Percentiles rank a stretch among this genome's conserved stretches.
Conservation (phyloP, 2,329 filamentous ascomycete genomes). For the Fusarium haematococcum region DNA sequence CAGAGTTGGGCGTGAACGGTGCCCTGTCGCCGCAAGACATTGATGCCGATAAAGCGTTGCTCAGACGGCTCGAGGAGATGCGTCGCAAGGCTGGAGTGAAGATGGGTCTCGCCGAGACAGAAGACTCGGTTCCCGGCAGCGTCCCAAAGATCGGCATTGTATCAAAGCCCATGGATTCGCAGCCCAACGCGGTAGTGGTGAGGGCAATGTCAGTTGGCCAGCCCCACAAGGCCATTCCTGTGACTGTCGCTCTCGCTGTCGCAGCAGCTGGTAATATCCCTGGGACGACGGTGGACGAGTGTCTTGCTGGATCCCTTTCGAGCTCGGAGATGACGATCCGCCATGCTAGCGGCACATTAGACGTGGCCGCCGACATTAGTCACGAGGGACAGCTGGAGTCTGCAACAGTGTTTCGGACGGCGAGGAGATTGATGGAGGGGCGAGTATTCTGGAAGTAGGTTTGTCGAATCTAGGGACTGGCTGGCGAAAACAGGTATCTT, state of each 20-base stretch:
- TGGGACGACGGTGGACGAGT: constrained; percentile 43
- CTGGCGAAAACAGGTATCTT: too few species aligned
- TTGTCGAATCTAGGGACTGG: not conserved
- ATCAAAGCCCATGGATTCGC: constrained; percentile 53
- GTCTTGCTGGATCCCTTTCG: not conserved
- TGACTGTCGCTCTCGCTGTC: constrained; percentile 57
- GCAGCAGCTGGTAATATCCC: constrained; percentile 55
- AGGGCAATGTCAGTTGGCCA: constrained; percentile 63
- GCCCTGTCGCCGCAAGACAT: constrained; percentile 65
- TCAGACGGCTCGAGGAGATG: constrained; percentile 62
- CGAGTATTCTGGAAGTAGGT: constrained; percentile 47
- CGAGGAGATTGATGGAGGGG: constrained; percentile 60
- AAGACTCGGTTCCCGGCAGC: constrained; percentile 57
- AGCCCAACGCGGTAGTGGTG: constrained; percentile 48
- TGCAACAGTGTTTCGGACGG: constrained; percentile 60
- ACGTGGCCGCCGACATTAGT: constrained; percentile 45
- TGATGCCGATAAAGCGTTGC: constrained; percentile 54
- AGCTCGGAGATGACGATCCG: not conserved
- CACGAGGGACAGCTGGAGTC: constrained; percentile 47
- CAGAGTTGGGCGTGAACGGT: constrained; percentile 62
- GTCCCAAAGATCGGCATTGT: constrained; percentile 72
- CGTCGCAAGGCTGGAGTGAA: constrained; percentile 63
- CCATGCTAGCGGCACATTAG: not conserved
- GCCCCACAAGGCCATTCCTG: constrained; percentile 63
- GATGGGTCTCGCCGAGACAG: constrained; percentile 64